These are phyloP conservation scores for Fusarium miscanthi DNA, from an alignment of 2,329 filamentous ascomycete species.

Conservation along the genomic window DNA sequence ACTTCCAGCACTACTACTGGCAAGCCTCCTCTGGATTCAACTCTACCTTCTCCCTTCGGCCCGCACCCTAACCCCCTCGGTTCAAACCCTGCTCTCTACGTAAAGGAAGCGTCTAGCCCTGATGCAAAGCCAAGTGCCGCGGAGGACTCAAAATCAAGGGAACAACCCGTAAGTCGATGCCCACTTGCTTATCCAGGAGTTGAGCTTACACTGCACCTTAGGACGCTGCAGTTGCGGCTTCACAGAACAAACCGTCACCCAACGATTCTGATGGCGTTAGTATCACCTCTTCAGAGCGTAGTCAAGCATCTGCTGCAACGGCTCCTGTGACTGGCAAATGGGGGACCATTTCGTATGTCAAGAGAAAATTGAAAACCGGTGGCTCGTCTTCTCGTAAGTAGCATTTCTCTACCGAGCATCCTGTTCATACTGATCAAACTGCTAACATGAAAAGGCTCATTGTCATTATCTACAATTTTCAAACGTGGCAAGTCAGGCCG, in stretches of 20 bases:
- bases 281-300: background rate
- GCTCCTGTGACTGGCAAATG: background rate
- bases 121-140: too few species aligned
- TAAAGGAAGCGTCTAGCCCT: background rate
- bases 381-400: constrained; percentile 9
- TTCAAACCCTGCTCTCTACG: background rate
- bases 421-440: background rate
- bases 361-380: background rate
- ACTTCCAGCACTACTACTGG: background rate
- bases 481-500: background rate
- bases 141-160: background rate
- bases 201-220: background rate
- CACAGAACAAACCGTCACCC: background rate
- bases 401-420: background rate
- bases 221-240: background rate
- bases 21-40: background rate
- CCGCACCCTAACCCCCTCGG: background rate
- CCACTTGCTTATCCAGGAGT: fast-evolving
- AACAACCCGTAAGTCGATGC: background rate
- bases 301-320: background rate
- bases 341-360: background rate
- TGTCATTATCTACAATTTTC: background rate
- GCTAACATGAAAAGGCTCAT: constrained; percentile 9
- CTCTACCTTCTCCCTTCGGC: background rate
- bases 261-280: background rate